Evolutionary conservation across 1,139 yeast species (phyloP), one percentile per base, ranked within the genome.

Genomic region (Kodamaea plutei): DNA sequence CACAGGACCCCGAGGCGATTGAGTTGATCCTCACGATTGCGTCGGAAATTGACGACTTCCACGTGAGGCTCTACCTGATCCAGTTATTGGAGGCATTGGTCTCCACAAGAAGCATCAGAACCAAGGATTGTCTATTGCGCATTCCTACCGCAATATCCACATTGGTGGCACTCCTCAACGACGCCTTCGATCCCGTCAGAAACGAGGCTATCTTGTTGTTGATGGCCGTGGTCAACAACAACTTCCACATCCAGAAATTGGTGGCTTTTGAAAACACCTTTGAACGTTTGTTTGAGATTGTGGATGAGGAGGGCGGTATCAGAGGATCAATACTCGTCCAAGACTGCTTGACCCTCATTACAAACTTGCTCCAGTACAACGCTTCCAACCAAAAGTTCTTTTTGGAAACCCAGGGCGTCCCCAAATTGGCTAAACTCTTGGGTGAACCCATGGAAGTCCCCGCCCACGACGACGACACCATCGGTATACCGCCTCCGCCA

Each of bases 251-350:
- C 24, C 98, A 93, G 53, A 89, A 89, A 51, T 64, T 91, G 14
- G 95, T 91, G 10, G 98, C 95, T 0, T 93, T 93, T 51, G 97
- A 91, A 54, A 89, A 87, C 42, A 83, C 95, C 0, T 89, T 91
- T 51, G 96, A 87, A 42, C 76, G 72, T 41, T 58, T 89, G 11
- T 88, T 91, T 47, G 69, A 66, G 23, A 83, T 91, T 9, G 80
- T 91, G 15, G 79, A 77, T 16, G 83, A 78, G 41, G 97, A 91
- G 54, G 96, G 96, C 12, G 96, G 96, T 1, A 70, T 88, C 8
- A 70, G 89, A 36, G 96, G 95, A 6, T 88, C 95, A n/a, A 71
- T 88, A 16, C 76, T 87, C 18, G 95, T 89, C 5, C 93, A 84
- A 50, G 97, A 93, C 57, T 85, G 96, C 53, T 62, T 93, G 37